Conservation (phyloP, 108 stramenopile species). For the Fragilaria crotonensis region DNA sequence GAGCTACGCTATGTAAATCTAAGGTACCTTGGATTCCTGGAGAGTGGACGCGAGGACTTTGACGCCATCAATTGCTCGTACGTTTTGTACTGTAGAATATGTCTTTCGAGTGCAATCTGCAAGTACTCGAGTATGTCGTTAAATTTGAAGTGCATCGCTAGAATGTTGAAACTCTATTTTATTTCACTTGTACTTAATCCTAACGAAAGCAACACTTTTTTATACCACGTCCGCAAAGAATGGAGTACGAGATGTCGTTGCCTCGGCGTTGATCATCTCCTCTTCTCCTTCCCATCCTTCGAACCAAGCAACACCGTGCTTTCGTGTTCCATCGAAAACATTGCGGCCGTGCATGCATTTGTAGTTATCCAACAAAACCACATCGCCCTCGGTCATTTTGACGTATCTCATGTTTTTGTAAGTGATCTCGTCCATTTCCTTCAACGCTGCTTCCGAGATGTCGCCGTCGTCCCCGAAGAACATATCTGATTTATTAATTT, state of each 20-base stretch:
- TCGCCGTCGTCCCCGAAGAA: constrained; percentile 83
- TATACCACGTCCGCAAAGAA: neutral
- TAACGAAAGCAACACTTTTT: neutral
- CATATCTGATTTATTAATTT: constrained; percentile 92
- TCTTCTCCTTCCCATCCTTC: constrained; percentile 89
- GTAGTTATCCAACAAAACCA: constrained; percentile 88
- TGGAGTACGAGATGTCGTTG: neutral
- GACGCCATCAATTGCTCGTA: no score
- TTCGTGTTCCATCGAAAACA: constrained; percentile 87
- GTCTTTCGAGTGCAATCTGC: no score
- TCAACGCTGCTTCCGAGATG: constrained; percentile 57
- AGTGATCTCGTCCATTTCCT: constrained; percentile 82
- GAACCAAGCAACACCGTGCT: constrained; percentile 90
- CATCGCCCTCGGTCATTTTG: constrained; percentile 85
- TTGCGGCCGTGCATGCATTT: constrained; percentile 90
- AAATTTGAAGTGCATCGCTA: neutral
- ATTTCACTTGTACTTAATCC: neutral
- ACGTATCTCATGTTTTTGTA: constrained; percentile 76
- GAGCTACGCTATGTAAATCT: no score
- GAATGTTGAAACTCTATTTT: neutral
- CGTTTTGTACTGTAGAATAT: no score
- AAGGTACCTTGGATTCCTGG: no score
- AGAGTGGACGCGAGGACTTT: no score
- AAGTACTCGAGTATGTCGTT: neutral
- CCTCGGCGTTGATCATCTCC: constrained; percentile 56